Percentiles rank a stretch among this genome's conserved stretches.
Conservation (phyloP, 1,284 basidiomycete species). For the Cutaneotrichosporon spelunceum region DNA sequence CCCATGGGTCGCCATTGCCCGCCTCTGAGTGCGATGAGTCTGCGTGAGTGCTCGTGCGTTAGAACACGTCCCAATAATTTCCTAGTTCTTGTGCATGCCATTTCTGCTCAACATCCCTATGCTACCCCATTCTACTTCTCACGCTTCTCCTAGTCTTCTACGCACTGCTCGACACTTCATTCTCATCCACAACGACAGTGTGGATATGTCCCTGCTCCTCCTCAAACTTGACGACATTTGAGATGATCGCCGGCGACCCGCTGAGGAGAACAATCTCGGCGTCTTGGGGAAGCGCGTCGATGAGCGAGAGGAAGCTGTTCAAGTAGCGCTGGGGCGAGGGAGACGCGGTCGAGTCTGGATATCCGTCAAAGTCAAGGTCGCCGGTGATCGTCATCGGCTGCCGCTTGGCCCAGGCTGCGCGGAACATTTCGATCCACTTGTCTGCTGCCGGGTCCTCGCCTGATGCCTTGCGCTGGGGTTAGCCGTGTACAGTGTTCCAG, state of each 20-base stretch:
- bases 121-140: too few species aligned
- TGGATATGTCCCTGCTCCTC: slow-evolving; percentile 19
- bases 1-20: too few species aligned
- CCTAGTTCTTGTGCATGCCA: too few species aligned
- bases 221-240: slow-evolving; percentile 13
- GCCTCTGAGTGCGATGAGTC: too few species aligned
- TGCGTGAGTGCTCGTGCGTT: too few species aligned
- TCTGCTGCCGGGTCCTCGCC: slow-evolving; percentile 9
- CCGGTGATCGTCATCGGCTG: slow-evolving; percentile 13
- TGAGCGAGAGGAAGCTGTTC: slow-evolving; percentile 19
- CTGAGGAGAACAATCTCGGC: slow-evolving; percentile 16
- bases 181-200: slow-evolving; percentile 9
- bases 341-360: slow-evolving; percentile 17
- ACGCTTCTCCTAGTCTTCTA: too few species aligned
- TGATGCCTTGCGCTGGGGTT: background rate
- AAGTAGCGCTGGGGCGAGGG: slow-evolving; percentile 19
- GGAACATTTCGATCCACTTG: slow-evolving; percentile 18
- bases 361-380: slow-evolving; percentile 20
- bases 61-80: too few species aligned
- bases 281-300: slow-evolving; percentile 12
- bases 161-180: background rate
- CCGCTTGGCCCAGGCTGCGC: slow-evolving; percentile 14
- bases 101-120: too few species aligned
- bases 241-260: slow-evolving; percentile 11
- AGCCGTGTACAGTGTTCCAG: too few species aligned